These are phyloP conservation scores for Amanita subjunquillea DNA, from an alignment of 768 basidiomycete species.

Conservation along the genomic window DNA sequence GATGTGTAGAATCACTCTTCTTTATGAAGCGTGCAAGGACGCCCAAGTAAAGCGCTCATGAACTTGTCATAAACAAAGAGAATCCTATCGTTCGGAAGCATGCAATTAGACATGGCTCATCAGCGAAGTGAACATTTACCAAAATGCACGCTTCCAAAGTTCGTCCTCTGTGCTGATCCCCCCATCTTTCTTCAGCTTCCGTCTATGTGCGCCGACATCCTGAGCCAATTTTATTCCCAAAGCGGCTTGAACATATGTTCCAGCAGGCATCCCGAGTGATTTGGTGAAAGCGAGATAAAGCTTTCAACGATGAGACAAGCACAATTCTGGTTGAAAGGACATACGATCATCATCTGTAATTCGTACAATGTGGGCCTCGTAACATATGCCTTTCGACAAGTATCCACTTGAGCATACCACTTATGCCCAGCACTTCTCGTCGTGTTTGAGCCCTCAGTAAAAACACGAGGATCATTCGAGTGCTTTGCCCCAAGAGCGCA, in stretches of 20 bases:
- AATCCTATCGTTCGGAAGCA: conserved; percentile 24
- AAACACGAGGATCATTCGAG: conserved; percentile 53
- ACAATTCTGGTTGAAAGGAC: conserved; percentile 17
- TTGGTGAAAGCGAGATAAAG: conserved; percentile 37
- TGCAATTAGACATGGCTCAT: background rate
- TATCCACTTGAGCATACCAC: conserved; percentile 57
- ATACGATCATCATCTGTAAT: conserved; percentile 57
- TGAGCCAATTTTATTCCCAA: conserved; percentile 63
- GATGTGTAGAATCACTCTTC: conserved; percentile 42
- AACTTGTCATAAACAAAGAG: conserved; percentile 37
- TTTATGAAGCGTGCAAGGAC: conserved; percentile 66
- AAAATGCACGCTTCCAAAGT: conserved; percentile 64
- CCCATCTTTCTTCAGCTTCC: conserved; percentile 17
- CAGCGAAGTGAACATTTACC: conserved; percentile 18
- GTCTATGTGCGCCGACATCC: conserved; percentile 64
- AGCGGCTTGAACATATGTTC: conserved; percentile 54
- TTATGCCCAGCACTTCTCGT: conserved; percentile 46
- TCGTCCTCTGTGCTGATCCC: conserved; percentile 48
- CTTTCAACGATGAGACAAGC: conserved; percentile 18
- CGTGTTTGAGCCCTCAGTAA: conserved; percentile 34
- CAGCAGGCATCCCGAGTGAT: conserved; percentile 37
- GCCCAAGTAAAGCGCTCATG: conserved; percentile 42
- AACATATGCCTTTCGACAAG: conserved; percentile 48
- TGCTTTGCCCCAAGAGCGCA: conserved; percentile 58
- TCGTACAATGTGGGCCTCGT: conserved; percentile 57